These are phyloP conservation scores for Yarrowia sp. DNA, from an alignment of 805 yeast species.

Conservation along the genomic window DNA sequence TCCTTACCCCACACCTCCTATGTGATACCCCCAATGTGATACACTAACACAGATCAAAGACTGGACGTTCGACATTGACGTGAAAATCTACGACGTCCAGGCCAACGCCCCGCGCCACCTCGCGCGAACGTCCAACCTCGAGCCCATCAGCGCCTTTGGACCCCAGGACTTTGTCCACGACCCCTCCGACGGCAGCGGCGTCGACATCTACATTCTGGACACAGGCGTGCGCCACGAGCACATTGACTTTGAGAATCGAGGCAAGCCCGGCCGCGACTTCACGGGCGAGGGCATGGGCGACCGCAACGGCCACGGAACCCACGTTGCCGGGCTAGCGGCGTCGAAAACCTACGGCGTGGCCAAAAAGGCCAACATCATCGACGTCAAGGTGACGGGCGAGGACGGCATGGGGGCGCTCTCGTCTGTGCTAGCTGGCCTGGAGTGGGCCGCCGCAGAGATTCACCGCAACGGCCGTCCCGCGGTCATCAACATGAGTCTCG, in stretches of 20 bases:
- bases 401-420: conserved; percentile 61
- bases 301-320: conserved; percentile 81
- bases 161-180: conserved; percentile 36
- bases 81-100: conserved; percentile 56
- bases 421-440: conserved; percentile 40
- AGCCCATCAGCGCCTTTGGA: conserved; percentile 48
- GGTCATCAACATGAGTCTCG: conserved; percentile 33
- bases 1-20: too few species aligned
- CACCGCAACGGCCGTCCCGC: conserved; percentile 26
- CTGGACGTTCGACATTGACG: conserved; percentile 45
- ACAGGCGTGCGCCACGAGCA: conserved; percentile 56
- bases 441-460: conserved; percentile 72
- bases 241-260: conserved; percentile 43
- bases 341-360: conserved; percentile 81
- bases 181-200: conserved; percentile 50
- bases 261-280: conserved; percentile 77
- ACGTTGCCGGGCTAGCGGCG: conserved; percentile 86
- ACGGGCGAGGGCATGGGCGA: conserved; percentile 57
- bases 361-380: conserved; percentile 60
- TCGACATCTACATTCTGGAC: conserved; percentile 73
- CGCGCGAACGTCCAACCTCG: conserved; percentile 29
- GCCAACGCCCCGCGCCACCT: conserved; percentile 51
- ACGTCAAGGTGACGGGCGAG: conserved; percentile 67
- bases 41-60: conserved; percentile 13
- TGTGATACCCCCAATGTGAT: too few species aligned